These are phyloP conservation scores for Aspergillus steynii DNA, from an alignment of 495 filamentous ascomycete species.

Conservation along the genomic window DNA sequence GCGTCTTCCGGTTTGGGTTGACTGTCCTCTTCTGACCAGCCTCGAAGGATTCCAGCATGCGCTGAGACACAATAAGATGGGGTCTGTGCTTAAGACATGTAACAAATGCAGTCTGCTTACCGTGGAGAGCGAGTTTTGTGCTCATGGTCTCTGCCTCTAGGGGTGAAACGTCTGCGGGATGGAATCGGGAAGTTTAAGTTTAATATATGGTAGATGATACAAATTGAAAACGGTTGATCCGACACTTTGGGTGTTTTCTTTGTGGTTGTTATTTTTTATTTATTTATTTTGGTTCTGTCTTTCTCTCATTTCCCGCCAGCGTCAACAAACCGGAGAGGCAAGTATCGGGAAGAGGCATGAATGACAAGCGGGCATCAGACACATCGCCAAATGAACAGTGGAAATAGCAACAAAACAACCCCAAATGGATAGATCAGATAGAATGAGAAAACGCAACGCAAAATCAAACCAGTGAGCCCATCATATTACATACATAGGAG, in stretches of 20 bases:
- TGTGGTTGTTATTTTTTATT: background rate
- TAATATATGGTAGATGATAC: background rate
- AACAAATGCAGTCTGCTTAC: background rate
- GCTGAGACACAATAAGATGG: conserved; percentile 1
- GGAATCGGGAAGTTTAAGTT: too few species aligned
- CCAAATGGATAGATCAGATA: too few species aligned
- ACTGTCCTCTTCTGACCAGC: too few species aligned
- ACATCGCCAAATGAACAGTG: too few species aligned
- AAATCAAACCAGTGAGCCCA: too few species aligned
- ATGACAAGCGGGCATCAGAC: background rate
- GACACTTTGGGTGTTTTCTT: background rate
- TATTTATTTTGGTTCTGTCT: background rate
- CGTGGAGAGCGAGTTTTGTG: background rate
- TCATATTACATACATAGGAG: background rate
- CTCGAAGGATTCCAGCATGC: conserved; percentile 3
- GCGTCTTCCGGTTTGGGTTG: too few species aligned
- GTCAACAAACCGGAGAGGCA: background rate
- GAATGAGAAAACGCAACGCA: too few species aligned
- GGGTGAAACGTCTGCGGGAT: too few species aligned
- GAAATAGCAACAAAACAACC: too few species aligned
- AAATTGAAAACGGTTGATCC: background rate
- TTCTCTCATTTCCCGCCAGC: background rate
- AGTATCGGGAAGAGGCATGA: background rate
- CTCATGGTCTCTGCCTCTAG: background rate
- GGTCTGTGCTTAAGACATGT: background rate